phyloP scores from a whole-genome alignment of 495 filamentous ascomycete genomes.

The Aspergillus coremiiformis region DNA sequence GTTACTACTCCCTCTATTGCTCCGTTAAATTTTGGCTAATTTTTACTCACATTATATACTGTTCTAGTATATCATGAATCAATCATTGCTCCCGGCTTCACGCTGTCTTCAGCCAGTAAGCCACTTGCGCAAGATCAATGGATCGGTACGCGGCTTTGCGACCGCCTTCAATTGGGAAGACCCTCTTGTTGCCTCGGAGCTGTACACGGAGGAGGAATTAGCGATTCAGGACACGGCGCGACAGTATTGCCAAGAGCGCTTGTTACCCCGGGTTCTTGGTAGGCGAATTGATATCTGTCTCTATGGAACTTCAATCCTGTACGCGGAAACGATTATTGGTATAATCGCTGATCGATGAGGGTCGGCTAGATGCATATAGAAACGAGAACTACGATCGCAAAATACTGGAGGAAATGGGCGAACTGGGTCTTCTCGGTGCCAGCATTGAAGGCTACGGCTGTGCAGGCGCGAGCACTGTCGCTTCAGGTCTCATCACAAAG shows the following conservation, averaged over 20 bases:
- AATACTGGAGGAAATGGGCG: constrained; percentile 93
- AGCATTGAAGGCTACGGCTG: constrained; percentile 91
- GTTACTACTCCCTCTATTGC: no score
- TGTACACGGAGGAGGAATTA: constrained; percentile 83
- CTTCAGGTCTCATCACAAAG: constrained; percentile 86
- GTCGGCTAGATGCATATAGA: constrained; percentile 74
- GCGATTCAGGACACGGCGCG: constrained; percentile 83
- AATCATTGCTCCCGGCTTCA: constrained; percentile 31
- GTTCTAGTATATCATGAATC: constrained; percentile 39
- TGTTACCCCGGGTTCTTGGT: constrained; percentile 86
- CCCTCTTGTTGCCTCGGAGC: constrained; percentile 62
- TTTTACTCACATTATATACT: not conserved
- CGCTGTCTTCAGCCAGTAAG: constrained; percentile 25
- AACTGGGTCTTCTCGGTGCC: constrained; percentile 82
- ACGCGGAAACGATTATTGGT: no score
- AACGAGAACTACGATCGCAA: constrained; percentile 85
- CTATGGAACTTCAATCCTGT: no score
- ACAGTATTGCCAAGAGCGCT: constrained; percentile 83
- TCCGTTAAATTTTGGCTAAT: no score
- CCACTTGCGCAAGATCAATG: constrained; percentile 2
- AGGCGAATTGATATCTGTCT: no score
- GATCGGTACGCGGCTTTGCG: constrained; percentile 35
- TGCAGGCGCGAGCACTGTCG: constrained; percentile 87
- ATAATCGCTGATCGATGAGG: not conserved
- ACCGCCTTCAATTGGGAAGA: constrained; percentile 86